Evolutionary conservation across 2,329 filamentous ascomycete genomes (phyloP), one percentile per base, ranked within the genome.

Genomic region (Cercospora canescens): DNA sequence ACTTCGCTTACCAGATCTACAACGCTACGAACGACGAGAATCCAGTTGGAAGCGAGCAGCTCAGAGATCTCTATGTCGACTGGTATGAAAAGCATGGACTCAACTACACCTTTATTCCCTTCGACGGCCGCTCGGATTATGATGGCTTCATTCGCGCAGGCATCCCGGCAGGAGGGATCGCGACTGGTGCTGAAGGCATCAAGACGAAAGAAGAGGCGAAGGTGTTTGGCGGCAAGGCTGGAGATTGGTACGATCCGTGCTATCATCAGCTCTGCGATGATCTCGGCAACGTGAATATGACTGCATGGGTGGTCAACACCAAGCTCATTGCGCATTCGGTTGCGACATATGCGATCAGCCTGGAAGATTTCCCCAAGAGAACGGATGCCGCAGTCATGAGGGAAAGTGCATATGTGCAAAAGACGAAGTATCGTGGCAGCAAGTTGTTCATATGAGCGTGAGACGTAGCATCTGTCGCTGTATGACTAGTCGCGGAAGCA

Each of bases 181-280:
- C 67, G 12, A 71, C 69, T 3, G 79, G 79, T 6, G 77, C 77
- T 1, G 91, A 94, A 78, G 89, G 86, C 9, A 78, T 91, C 79
- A 94, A 93, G 86, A 92, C 90, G 0, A 79, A 84, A 61, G 83
- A 87, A 35, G 89, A 94, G 75, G 85, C 79, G 1, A 81, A 80
- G 56, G 79, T 87, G 78, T 94, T 93, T 76, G 91, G 91, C n/a
- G 91, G 91, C 41, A 81, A 83, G 66, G 88, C 87, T 0, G 77
- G 76, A 6, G 73, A 75, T 12, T 78, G 77, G 74, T 79, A 77
- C 59, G 79, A 81, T 67, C 72, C 70, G 6, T 76, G 79, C 65
- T 80, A 81, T 67, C 79, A 81, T 60, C 67, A 73, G 60, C 72
- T 75, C 12, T 76, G 76, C 9, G 79, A 81, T 63, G 77, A 71